Evolutionary conservation across 2,329 filamentous ascomycete species (phyloP).

Genomic region (Claviceps africana): DNA sequence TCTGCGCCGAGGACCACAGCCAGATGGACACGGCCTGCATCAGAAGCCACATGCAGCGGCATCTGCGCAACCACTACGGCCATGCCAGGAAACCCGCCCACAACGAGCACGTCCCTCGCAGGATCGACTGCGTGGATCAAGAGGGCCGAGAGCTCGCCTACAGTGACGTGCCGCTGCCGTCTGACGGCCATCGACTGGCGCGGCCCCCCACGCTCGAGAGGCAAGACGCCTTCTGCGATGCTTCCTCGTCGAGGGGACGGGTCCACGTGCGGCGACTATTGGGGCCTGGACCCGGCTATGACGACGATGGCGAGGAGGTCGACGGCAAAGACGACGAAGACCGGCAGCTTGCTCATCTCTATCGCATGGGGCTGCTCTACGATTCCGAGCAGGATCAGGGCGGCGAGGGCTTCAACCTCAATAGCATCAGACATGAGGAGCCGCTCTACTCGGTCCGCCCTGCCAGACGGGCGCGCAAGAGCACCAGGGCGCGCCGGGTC

Average conservation of each 20-base stretch:
- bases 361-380: constrained; percentile 30
- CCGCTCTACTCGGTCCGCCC: constrained; percentile 25
- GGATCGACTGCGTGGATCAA: constrained; percentile 9
- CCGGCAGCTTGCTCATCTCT: constrained; percentile 26
- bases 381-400: constrained; percentile 21
- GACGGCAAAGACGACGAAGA: constrained; percentile 16
- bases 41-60: constrained; percentile 5
- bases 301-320: constrained; percentile 10
- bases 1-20: constrained; percentile 2
- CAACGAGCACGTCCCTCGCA: not conserved
- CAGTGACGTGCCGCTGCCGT: constrained; percentile 22
- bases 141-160: constrained; percentile 23
- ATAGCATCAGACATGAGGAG: constrained; percentile 24
- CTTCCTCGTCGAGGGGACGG: constrained; percentile 21
- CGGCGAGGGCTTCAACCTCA: constrained; percentile 22
- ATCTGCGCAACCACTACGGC: constrained; percentile 5
- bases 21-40: constrained; percentile 12
- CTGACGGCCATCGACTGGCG: constrained; percentile 19
- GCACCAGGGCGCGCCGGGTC: constrained; percentile 11
- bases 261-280: constrained; percentile 13
- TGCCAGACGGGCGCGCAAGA: constrained; percentile 19
- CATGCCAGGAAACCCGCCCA: not conserved
- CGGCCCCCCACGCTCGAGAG: constrained; percentile 29
- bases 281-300: constrained; percentile 11
- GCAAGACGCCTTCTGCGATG: constrained; percentile 32